Evolutionary conservation across 768 basidiomycete genomes (phyloP).

Genomic region (Russula griseocarnosa): DNA sequence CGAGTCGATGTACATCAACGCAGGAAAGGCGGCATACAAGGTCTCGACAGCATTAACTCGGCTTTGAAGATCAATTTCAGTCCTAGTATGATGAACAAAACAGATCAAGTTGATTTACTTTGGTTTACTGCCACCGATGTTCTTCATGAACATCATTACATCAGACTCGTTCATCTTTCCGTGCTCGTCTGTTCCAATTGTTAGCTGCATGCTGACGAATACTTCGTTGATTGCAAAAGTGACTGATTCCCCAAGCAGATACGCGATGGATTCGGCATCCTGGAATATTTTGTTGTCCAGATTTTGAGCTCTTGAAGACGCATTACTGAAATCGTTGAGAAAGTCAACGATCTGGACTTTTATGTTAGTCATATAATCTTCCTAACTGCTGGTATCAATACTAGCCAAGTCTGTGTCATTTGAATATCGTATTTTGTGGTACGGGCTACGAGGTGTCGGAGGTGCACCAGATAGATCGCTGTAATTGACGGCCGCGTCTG

Average conservation of each 20-base stretch:
- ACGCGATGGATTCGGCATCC: constrained; percentile 47
- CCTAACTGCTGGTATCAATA: neutral
- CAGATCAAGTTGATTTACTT: constrained; percentile 37
- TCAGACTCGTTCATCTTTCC: constrained; percentile 51
- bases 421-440: constrained; percentile 40
- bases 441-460: constrained; percentile 42
- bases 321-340: constrained; percentile 43
- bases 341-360: constrained; percentile 41
- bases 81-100: neutral
- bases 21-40: constrained; percentile 47
- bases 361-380: neutral
- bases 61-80: constrained; percentile 5
- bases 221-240: constrained; percentile 53
- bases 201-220: constrained; percentile 51
- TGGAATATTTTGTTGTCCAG: constrained; percentile 47
- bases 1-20: constrained; percentile 52
- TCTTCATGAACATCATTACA: constrained; percentile 50
- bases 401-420: constrained; percentile 30
- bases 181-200: constrained; percentile 45
- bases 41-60: constrained; percentile 52
- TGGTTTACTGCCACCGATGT: constrained; percentile 26
- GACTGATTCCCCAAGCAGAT: constrained; percentile 48
- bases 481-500: constrained; percentile 32
- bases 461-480: constrained; percentile 38
- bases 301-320: constrained; percentile 41